Conservation (phyloP, 208 protist genomes). For the Naegleria gruberi region DNA sequence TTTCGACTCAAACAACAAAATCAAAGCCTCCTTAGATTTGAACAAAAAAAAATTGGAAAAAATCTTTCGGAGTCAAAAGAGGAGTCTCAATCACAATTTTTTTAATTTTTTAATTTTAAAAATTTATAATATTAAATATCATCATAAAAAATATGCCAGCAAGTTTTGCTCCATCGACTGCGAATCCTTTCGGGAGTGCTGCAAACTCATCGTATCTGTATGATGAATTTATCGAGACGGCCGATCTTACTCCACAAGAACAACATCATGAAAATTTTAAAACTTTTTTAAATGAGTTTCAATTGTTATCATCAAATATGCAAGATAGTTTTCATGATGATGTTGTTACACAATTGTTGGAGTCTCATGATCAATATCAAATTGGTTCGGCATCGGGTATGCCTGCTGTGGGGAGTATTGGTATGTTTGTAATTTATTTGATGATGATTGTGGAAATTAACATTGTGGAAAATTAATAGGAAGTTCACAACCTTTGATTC, state of each 20-base stretch:
- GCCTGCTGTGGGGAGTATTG: neutral
- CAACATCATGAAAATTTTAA: neutral
- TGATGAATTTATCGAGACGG: constrained; percentile 3
- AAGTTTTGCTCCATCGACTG: neutral
- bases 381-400: neutral
- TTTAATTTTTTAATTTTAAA: no score
- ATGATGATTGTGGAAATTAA: no score
- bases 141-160: neutral
- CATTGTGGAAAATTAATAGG: no score
- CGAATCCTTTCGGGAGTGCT: neutral
- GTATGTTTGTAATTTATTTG: neutral
- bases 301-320: neutral
- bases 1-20: no score
- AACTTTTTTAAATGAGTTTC: neutral
- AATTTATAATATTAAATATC: neutral
- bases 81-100: no score
- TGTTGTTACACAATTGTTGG: neutral
- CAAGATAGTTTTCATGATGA: neutral
- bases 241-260: constrained; percentile 8
- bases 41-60: no score
- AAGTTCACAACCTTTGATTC: neutral
- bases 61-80: no score
- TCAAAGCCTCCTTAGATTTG: no score
- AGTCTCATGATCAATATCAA: neutral
- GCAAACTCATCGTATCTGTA: neutral